Evolutionary conservation across 208 protist species (phyloP).

Genomic region (Leishmania guyanensis): DNA sequence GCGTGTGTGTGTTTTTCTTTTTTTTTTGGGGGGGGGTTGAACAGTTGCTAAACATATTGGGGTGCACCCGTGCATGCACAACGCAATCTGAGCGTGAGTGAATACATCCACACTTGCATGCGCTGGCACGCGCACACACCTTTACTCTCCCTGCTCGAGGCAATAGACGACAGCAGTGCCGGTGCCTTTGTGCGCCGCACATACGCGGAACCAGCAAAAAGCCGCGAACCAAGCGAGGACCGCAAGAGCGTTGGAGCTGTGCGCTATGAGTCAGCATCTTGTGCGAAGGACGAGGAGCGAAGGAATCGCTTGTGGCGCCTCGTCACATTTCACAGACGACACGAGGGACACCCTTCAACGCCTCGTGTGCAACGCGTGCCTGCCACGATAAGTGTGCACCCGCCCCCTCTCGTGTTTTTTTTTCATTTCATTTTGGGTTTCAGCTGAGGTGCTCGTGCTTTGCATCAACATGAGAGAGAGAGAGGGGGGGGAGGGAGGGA

Average conservation of each 20-base stretch:
- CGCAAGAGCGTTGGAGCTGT: neutral
- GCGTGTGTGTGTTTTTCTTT: neutral
- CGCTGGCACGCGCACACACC: neutral
- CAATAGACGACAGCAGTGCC: neutral
- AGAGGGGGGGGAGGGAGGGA: neutral
- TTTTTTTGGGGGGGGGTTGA: neutral
- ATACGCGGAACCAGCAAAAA: neutral
- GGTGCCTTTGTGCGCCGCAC: neutral
- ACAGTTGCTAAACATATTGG: neutral
- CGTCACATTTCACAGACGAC: neutral
- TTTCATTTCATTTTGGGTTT: neutral
- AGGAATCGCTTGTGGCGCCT: neutral
- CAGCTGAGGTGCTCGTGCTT: neutral
- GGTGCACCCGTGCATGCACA: neutral
- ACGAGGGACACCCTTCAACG: too few species aligned
- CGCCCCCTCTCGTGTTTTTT: too few species aligned
- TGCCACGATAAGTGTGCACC: too few species aligned
- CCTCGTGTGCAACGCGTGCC: too few species aligned
- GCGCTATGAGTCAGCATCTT: neutral
- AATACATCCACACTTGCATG: neutral
- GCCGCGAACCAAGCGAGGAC: neutral
- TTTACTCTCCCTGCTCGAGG: neutral
- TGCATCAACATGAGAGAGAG: neutral
- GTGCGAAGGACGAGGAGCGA: neutral
- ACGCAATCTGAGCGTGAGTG: neutral